Evolutionary conservation across 768 basidiomycete species (phyloP).

Genomic region (Auriscalpium vulgare): DNA sequence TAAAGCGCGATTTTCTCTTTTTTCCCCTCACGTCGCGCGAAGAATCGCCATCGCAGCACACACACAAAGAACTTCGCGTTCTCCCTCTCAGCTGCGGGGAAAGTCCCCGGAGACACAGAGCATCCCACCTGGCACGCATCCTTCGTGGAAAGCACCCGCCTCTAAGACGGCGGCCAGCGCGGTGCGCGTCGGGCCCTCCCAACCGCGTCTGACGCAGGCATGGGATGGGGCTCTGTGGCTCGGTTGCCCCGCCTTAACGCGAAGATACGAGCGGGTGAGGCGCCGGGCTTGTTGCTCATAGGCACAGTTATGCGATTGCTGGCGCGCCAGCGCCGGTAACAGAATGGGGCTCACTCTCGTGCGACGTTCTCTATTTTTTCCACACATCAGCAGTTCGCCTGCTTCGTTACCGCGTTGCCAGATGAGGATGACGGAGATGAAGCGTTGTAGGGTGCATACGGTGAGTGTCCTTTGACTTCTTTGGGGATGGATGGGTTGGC

Average conservation of each 20-base stretch:
- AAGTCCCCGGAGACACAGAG: conserved; percentile 91
- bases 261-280: conserved; percentile 69
- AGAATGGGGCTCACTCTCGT: conserved; percentile 90
- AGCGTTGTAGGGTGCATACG: neutral
- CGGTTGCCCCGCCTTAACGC: conserved; percentile 43
- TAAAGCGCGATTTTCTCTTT: conserved; percentile 15
- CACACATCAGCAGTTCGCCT: conserved; percentile 19
- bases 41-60: conserved; percentile 84
- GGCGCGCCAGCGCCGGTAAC: conserved; percentile 47
- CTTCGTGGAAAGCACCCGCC: conserved; percentile 64
- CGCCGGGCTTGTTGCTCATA: conserved; percentile 68
- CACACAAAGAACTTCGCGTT: conserved; percentile 51
- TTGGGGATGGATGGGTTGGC: neutral
- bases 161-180: conserved; percentile 55
- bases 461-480: neutral
- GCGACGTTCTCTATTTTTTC: conserved; percentile 56
- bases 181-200: conserved; percentile 26
- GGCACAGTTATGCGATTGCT: conserved; percentile 83
- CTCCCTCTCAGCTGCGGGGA: conserved; percentile 69
- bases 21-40: conserved; percentile 42
- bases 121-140: conserved; percentile 34
- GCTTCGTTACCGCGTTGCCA: conserved; percentile 28
- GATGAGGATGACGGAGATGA: neutral
- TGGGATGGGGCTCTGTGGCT: conserved; percentile 20
- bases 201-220: conserved; percentile 10